Conservation (phyloP, 306 rosid species). For the Prinsepia uniflora region DNA sequence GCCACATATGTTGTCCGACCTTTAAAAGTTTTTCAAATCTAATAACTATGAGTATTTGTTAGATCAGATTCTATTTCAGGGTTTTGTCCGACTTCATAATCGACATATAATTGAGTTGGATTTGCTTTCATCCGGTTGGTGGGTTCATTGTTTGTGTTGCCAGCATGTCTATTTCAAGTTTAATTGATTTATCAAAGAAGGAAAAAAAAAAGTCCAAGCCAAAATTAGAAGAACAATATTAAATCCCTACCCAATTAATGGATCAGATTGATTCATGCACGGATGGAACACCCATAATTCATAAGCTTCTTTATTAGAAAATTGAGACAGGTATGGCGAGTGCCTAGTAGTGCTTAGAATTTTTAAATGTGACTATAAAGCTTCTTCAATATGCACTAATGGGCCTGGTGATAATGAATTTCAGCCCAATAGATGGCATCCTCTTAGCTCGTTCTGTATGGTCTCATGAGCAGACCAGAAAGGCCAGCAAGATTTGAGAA, state of each 20-base stretch:
- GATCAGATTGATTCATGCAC: neutral
- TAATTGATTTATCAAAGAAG: neutral
- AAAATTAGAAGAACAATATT: neutral
- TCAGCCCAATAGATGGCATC: neutral
- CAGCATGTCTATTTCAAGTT: too few species aligned
- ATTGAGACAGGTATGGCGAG: too few species aligned
- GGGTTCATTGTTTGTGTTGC: too few species aligned
- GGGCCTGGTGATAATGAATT: neutral
- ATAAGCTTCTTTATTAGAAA: neutral
- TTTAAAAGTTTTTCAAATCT: constrained; percentile 20
- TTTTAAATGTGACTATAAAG: neutral
- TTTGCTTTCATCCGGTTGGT: too few species aligned
- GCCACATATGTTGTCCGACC: constrained; percentile 24
- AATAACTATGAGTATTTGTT: constrained; percentile 10
- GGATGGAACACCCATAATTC: neutral
- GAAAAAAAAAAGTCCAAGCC: neutral
- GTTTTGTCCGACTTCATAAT: constrained; percentile 23
- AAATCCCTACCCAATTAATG: neutral
- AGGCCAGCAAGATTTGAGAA: neutral
- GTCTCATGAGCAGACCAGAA: neutral
- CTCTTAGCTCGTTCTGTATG: neutral
- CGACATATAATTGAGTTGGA: constrained; percentile 14
- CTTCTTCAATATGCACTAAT: neutral
- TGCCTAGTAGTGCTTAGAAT: too few species aligned
- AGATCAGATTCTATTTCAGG: constrained; percentile 29